These are phyloP conservation scores for Fusarium succisae DNA, from an alignment of 2,329 filamentous ascomycete species.

Conservation along the genomic window DNA sequence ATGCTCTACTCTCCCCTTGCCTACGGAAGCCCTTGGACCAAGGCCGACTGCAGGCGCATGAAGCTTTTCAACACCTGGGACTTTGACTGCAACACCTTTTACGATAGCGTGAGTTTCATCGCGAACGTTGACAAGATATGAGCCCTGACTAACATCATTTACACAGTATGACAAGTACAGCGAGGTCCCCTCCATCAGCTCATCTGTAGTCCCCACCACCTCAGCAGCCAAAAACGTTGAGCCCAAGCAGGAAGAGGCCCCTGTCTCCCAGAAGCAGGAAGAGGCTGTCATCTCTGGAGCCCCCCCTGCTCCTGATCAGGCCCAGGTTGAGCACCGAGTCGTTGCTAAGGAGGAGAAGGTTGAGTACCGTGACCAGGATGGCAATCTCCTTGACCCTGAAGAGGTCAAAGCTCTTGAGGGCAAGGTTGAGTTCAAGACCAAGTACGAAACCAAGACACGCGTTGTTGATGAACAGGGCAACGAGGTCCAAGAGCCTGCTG, in stretches of 20 bases:
- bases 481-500: constrained; percentile 66
- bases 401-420: constrained; percentile 86
- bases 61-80: constrained; percentile 94
- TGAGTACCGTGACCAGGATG: constrained; percentile 94
- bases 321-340: constrained; percentile 58
- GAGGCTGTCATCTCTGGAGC: constrained; percentile 57
- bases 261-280: constrained; percentile 39
- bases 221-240: constrained; percentile 38
- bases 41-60: constrained; percentile 82
- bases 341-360: constrained; percentile 78
- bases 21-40: constrained; percentile 95
- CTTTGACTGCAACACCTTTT: constrained; percentile 97
- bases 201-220: constrained; percentile 45
- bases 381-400: constrained; percentile 85
- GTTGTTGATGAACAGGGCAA: constrained; percentile 83
- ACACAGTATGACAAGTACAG: constrained; percentile 63
- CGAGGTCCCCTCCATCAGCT: constrained; percentile 34
- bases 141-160: constrained; percentile 27
- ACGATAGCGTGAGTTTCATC: constrained; percentile 76
- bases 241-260: constrained; percentile 40
- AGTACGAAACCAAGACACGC: constrained; percentile 93
- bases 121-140: not conserved
- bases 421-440: constrained; percentile 94
- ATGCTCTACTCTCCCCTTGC: constrained; percentile 86
- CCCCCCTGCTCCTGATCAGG: constrained; percentile 47